Conservation (phyloP, 1,284 basidiomycete species). For the Moesziomyces sp. region DNA sequence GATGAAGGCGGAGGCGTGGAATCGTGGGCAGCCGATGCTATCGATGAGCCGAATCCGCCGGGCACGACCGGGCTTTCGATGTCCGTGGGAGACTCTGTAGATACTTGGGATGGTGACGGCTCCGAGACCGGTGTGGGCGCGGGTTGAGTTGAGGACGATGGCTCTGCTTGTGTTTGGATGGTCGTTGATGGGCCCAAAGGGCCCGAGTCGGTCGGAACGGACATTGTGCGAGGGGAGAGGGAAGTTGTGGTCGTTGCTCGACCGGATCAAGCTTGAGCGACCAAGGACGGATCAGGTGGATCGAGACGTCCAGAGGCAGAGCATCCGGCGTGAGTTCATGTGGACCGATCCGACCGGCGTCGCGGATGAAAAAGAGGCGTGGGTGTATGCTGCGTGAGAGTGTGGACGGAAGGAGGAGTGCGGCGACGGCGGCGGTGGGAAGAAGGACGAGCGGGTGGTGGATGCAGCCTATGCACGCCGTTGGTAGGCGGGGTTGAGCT, state of each 20-base stretch:
- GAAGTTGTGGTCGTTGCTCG: neutral
- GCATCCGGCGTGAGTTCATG: neutral
- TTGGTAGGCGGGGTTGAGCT: neutral
- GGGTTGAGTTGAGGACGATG: neutral
- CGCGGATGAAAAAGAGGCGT: no score
- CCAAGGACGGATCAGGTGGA: neutral
- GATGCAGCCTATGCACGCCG: neutral
- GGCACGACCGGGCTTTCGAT: constrained; percentile 10
- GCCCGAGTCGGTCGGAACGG: neutral
- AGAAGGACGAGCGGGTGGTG: neutral
- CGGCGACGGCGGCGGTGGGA: neutral
- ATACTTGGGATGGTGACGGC: neutral
- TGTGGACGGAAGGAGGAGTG: neutral
- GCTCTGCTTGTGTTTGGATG: neutral
- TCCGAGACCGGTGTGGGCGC: neutral
- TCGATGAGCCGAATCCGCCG: constrained; percentile 8
- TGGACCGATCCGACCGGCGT: neutral
- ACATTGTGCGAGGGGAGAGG: neutral
- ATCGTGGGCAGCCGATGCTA: neutral
- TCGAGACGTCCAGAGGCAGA: neutral
- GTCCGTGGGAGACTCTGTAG: neutral
- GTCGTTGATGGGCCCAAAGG: neutral
- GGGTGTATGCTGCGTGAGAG: neutral
- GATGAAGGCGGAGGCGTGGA: neutral
- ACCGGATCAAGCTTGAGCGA: neutral